Evolutionary conservation across 164 flowering plant species (phyloP).

Genomic region (Sedum album): DNA sequence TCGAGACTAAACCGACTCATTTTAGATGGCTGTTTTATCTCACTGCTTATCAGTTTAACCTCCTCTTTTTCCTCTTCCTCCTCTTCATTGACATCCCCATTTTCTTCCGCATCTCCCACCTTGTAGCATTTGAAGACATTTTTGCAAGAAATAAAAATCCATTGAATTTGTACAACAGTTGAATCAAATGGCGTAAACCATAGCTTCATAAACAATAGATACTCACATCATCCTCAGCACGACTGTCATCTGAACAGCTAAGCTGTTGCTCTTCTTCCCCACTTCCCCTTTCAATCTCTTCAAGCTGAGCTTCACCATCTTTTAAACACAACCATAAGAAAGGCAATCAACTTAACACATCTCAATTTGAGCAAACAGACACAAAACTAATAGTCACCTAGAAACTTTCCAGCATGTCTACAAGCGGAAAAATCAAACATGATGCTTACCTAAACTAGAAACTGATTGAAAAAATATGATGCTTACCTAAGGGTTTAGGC

Average conservation of each 20-base stretch:
- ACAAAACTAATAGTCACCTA: neutral
- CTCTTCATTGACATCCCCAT: constrained; percentile 15
- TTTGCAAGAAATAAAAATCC: neutral
- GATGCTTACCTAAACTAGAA: neutral
- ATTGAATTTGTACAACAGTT: neutral
- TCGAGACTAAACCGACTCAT: constrained; percentile 24
- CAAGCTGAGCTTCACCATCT: constrained; percentile 34
- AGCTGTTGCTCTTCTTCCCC: constrained; percentile 28
- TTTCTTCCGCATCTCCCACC: neutral
- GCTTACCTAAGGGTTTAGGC: constrained; percentile 38
- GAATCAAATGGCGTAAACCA: neutral
- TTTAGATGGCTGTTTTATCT: constrained; percentile 37
- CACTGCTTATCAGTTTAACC: constrained; percentile 72
- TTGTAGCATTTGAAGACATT: neutral
- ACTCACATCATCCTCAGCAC: constrained; percentile 46
- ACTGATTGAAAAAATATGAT: neutral
- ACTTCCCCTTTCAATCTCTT: constrained; percentile 21
- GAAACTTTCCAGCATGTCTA: neutral
- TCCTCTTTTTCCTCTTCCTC: constrained; percentile 81
- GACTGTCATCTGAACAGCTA: constrained; percentile 17
- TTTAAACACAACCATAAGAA: constrained; percentile 24
- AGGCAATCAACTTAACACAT: neutral
- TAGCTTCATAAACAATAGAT: neutral
- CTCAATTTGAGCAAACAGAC: neutral
- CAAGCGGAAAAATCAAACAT: neutral